A percentile compares a stretch with the other conserved stretches of the same genome.
Conservation (phyloP, 345 rosid species). For the Pistacia vera region DNA sequence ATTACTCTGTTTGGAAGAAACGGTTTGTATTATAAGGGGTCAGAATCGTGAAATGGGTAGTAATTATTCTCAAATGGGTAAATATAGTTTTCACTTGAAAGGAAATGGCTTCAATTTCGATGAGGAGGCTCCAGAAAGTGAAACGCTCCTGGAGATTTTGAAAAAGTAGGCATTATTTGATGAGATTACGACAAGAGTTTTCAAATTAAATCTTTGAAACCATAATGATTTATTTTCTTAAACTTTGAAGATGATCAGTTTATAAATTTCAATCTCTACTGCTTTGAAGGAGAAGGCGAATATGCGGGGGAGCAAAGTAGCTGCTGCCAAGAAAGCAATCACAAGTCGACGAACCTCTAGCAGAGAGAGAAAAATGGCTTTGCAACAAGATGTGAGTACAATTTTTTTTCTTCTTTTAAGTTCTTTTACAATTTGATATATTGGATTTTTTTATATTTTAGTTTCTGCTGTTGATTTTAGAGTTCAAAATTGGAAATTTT, state of each 20-base stretch:
- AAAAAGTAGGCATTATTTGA: conserved; percentile 11
- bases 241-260: not conserved
- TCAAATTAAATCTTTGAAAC: conserved; percentile 2
- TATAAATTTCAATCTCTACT: conserved; percentile 11
- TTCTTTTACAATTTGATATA: not conserved
- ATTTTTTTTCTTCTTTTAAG: not conserved
- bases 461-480: not conserved
- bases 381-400: conserved; percentile 71
- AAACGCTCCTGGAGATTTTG: conserved; percentile 22
- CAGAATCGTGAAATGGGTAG: not conserved
- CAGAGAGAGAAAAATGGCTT: conserved; percentile 58
- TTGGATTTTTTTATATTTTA: not conserved
- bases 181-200: conserved; percentile 25
- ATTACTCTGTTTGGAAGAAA: conserved; percentile 21
- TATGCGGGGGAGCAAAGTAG: conserved; percentile 48
- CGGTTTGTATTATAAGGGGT: conserved; percentile 22
- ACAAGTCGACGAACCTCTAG: conserved; percentile 35
- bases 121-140: conserved; percentile 28
- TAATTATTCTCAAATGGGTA: not conserved
- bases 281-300: conserved; percentile 36
- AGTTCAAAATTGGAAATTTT: conserved; percentile 10
- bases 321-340: conserved; percentile 35
- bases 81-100: conserved; percentile 15
- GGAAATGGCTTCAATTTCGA: conserved; percentile 34
- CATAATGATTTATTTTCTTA: not conserved